Evolutionary conservation across 2,329 filamentous ascomycete genomes (phyloP).

Genomic region (Colletotrichum karsti): DNA sequence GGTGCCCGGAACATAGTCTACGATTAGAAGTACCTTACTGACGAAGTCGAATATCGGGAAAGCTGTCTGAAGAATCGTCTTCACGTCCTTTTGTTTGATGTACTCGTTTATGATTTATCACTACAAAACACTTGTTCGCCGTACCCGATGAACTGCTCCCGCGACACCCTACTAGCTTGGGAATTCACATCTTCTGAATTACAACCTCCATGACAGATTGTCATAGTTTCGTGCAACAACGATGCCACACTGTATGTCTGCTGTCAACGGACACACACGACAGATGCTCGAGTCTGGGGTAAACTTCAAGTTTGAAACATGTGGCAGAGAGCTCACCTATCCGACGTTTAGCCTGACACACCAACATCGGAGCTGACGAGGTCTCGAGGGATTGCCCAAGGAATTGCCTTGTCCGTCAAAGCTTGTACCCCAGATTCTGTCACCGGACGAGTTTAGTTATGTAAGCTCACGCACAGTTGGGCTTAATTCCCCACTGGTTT

Average conservation of each 20-base stretch:
- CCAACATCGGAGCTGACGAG: neutral
- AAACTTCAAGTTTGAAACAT: neutral
- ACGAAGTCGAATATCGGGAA: too few species aligned
- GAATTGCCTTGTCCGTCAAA: constrained; percentile 20
- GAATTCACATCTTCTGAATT: too few species aligned
- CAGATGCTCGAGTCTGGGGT: neutral
- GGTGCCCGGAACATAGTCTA: too few species aligned
- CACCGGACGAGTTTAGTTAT: constrained; percentile 15
- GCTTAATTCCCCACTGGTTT: constrained; percentile 22
- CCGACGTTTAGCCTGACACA: constrained; percentile 11
- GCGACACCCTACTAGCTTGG: too few species aligned
- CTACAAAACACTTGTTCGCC: too few species aligned
- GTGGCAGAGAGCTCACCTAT: neutral
- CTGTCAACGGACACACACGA: neutral
- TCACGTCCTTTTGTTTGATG: too few species aligned
- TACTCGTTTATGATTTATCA: too few species aligned
- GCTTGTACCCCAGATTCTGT: constrained; percentile 17
- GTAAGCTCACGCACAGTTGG: constrained; percentile 10
- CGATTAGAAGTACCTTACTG: too few species aligned
- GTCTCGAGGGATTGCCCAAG: neutral
- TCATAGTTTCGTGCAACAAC: neutral
- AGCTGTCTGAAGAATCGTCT: too few species aligned
- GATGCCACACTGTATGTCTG: neutral
- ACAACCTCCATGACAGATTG: too few species aligned
- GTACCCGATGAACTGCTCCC: too few species aligned